Conservation (phyloP, 1,284 basidiomycete genomes). For the Naganishia albida region DNA sequence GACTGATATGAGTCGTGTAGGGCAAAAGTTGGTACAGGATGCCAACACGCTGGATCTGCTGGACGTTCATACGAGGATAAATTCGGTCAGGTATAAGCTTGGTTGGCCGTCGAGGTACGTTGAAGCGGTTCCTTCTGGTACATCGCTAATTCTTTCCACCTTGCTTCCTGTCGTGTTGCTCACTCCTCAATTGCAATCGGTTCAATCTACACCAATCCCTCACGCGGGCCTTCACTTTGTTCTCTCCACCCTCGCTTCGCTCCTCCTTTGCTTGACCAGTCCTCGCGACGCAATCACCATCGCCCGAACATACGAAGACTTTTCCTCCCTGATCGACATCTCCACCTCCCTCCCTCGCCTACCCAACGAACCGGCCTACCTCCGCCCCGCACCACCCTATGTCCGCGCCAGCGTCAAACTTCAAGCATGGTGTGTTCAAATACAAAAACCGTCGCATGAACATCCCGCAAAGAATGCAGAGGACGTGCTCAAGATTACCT, state of each 20-base stretch:
- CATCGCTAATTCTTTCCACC: slow-evolving; percentile 40
- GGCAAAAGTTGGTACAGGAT: slow-evolving; percentile 90
- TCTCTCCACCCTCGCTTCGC: slow-evolving; percentile 60
- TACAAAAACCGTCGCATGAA: slow-evolving; percentile 53
- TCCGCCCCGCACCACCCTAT: slow-evolving; percentile 90
- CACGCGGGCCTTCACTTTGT: slow-evolving; percentile 78
- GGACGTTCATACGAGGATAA: slow-evolving; percentile 79
- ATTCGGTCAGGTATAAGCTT: slow-evolving; percentile 83
- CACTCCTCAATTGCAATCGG: background rate
- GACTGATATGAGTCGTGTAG: slow-evolving; percentile 36
- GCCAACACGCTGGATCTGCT: slow-evolving; percentile 81
- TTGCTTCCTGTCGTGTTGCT: slow-evolving; percentile 35
- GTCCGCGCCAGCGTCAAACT: slow-evolving; percentile 87
- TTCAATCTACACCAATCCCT: slow-evolving; percentile 81
- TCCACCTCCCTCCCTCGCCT: slow-evolving; percentile 94
- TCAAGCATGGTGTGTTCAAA: slow-evolving; percentile 89
- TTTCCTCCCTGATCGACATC: slow-evolving; percentile 82
- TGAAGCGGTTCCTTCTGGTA: slow-evolving; percentile 37
- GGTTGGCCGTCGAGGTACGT: slow-evolving; percentile 95
- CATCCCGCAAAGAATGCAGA: slow-evolving; percentile 50
- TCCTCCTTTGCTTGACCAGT: too few relatives aligned
- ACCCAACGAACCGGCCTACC: slow-evolving; percentile 83
- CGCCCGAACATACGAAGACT: slow-evolving; percentile 76
- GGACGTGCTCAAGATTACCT: slow-evolving; percentile 69
- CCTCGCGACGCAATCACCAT: slow-evolving; percentile 92